These are phyloP conservation scores for Leucoagaricus sp. DNA, from an alignment of 1,284 basidiomycete genomes.

Conservation along the genomic window DNA sequence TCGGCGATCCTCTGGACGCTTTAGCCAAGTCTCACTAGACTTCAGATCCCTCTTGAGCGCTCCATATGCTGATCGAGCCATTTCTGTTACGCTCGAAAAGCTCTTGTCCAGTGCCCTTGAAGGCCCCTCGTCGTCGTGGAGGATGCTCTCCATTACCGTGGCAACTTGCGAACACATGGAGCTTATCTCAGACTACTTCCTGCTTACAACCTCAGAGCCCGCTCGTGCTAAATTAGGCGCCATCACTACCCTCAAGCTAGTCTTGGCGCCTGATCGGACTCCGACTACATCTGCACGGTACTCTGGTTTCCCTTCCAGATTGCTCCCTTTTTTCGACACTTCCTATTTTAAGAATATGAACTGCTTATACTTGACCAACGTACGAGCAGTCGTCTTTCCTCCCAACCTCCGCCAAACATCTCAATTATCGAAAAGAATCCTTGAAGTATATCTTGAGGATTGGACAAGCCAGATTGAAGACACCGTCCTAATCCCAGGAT, in stretches of 20 bases:
- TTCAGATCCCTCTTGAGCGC: background rate
- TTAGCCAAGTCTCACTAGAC: background rate
- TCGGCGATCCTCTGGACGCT: background rate
- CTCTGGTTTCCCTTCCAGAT: background rate
- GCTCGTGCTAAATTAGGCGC: background rate
- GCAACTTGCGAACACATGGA: background rate
- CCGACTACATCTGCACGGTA: too few relatives aligned
- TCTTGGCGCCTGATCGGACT: background rate
- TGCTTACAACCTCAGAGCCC: background rate
- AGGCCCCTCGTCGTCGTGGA: background rate
- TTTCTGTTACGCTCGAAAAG: background rate
- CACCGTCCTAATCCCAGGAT: background rate
- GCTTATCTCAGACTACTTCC: slow-evolving; percentile 1
- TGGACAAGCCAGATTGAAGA: slow-evolving; percentile 5
- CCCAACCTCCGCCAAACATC: background rate
- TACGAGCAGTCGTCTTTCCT: background rate
- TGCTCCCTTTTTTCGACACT: background rate
- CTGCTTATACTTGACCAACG: background rate
- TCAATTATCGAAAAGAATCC: background rate
- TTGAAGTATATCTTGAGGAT: slow-evolving; percentile 1
- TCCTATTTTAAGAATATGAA: background rate
- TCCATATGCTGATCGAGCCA: background rate
- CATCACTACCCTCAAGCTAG: slow-evolving; percentile 2
- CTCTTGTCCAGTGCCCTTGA: background rate
- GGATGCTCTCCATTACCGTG: background rate